A percentile compares a stretch with the other conserved stretches of the same genome.
Conservation (phyloP, 495 filamentous ascomycete species). For the Apiosordaria backusii region DNA sequence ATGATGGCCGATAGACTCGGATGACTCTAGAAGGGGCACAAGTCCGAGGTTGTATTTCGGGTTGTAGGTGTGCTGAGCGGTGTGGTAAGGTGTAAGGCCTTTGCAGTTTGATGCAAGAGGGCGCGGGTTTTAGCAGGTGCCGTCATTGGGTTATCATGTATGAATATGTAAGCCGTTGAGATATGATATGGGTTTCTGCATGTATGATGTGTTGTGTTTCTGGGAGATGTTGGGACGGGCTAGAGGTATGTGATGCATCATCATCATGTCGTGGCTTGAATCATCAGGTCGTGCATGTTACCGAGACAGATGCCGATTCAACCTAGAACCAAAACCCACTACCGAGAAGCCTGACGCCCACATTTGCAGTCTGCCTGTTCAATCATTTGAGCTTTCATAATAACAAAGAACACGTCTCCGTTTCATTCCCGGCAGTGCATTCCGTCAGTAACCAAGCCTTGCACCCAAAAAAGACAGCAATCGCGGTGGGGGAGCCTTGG, state of each 20-base stretch:
- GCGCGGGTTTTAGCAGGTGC: neutral
- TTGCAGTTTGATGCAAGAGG: neutral
- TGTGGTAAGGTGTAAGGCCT: neutral
- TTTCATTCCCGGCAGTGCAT: neutral
- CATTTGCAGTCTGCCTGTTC: neutral
- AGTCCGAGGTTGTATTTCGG: neutral
- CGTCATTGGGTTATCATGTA: neutral
- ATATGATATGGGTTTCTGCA: neutral
- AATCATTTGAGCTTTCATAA: neutral
- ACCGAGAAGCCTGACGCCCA: neutral
- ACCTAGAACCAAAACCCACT: too few species aligned
- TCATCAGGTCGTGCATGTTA: neutral
- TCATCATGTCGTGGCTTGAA: neutral
- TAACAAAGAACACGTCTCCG: too few species aligned
- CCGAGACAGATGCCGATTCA: neutral
- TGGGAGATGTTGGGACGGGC: neutral
- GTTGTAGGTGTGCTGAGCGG: neutral
- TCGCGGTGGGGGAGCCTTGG: neutral
- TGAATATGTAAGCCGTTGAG: neutral
- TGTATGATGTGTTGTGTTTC: neutral
- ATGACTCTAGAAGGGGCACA: neutral
- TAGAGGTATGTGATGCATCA: neutral
- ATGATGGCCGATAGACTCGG: neutral
- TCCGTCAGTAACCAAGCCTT: too few species aligned
- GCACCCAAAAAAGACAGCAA: neutral